Evolutionary conservation across 352 stramenopile species (phyloP).

Genomic region (Ophiocytium majus): DNA sequence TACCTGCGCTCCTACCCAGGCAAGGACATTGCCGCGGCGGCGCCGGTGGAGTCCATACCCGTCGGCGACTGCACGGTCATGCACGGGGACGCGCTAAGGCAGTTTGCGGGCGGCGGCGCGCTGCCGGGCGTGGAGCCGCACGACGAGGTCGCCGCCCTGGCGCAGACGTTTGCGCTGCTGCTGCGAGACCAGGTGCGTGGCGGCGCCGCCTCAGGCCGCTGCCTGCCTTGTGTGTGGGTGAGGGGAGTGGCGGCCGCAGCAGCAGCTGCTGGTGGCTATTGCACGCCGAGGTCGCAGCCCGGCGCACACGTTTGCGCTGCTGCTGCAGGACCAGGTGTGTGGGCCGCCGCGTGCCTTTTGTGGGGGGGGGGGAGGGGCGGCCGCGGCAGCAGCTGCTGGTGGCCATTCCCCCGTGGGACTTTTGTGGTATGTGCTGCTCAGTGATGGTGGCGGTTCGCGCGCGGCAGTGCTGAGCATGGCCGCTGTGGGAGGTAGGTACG

Average conservation of each 20-base stretch:
- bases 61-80: slow-evolving; percentile 36
- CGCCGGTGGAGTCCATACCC: slow-evolving; percentile 15
- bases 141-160: background rate
- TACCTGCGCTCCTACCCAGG: slow-evolving; percentile 22
- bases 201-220: no score
- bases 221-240: no score
- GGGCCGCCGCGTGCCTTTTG: no score
- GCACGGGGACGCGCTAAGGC: slow-evolving; percentile 26
- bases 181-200: background rate
- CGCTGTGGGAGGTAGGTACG: no score
- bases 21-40: slow-evolving; percentile 33
- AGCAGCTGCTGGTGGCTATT: no score
- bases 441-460: no score
- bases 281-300: background rate
- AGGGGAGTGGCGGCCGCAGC: no score
- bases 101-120: slow-evolving; percentile 24
- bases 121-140: background rate
- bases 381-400: no score
- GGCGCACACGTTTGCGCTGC: background rate
- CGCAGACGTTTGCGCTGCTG: slow-evolving; percentile 17
- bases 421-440: no score
- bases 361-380: no score
- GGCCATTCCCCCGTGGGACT: no score
- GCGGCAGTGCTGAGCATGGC: no score
- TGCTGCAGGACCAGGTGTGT: background rate